phyloP scores from a whole-genome alignment of 176 grass and related monocot genomes.

The Phoenix roebelenii region DNA sequence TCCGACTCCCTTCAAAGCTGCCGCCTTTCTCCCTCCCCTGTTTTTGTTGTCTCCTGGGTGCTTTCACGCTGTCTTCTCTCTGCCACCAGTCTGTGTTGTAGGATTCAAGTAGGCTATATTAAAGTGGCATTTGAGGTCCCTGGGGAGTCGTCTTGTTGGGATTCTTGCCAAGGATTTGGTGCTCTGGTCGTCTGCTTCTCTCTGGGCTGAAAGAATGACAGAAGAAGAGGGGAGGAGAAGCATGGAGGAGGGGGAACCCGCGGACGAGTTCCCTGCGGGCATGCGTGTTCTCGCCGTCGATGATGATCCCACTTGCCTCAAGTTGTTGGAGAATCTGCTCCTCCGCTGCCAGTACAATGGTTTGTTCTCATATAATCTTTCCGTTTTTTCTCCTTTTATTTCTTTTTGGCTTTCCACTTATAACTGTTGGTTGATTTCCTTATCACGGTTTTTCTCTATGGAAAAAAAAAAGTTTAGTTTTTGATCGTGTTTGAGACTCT shows the following conservation, averaged over 20 bases:
- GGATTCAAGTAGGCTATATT: neutral
- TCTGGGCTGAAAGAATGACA: constrained; percentile 3
- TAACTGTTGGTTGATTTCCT: too few relatives aligned
- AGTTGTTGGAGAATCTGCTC: constrained; percentile 11
- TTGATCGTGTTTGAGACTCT: neutral
- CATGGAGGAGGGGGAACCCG: neutral
- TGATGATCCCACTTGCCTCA: constrained; percentile 22
- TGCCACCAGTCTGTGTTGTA: neutral
- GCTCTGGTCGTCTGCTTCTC: neutral
- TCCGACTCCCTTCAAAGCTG: neutral
- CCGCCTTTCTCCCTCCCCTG: constrained; percentile 4
- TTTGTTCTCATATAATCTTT: neutral
- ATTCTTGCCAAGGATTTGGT: too few relatives aligned
- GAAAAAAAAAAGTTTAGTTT: neutral
- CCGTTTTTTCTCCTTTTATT: neutral
- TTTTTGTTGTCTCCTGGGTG: neutral
- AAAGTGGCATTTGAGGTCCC: neutral
- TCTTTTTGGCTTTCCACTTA: neutral
- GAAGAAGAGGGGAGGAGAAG: constrained; percentile 12
- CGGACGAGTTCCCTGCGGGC: constrained; percentile 14
- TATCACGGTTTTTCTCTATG: constrained; percentile 6
- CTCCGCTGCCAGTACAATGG: constrained; percentile 12
- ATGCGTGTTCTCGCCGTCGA: constrained; percentile 18
- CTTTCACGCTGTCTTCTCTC: neutral
- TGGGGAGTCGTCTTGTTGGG: too few relatives aligned